Evolutionary conservation across 768 basidiomycete species (phyloP).

Genomic region (Mrakia gelida): DNA sequence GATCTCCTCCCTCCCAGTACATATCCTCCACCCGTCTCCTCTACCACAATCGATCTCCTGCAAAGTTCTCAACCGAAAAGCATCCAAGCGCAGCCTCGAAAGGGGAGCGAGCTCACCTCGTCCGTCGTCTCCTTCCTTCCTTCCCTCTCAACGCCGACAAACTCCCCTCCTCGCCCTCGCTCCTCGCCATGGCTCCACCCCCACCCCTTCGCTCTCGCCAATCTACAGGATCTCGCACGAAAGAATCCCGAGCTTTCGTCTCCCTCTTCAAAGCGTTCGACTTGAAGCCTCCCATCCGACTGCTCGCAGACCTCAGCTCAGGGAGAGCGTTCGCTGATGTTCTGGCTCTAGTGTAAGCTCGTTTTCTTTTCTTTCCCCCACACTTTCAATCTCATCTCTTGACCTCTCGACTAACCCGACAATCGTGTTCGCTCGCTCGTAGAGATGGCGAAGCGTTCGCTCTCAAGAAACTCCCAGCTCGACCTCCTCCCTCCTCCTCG

Average conservation of each 20-base stretch:
- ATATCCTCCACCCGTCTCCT: too few species aligned
- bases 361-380: conserved; percentile 19
- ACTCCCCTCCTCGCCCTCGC: background rate
- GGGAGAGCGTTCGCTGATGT: conserved; percentile 71
- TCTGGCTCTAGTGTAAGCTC: conserved; percentile 66
- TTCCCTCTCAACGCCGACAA: background rate
- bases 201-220: background rate
- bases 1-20: too few species aligned
- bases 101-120: background rate
- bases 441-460: conserved; percentile 71
- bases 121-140: background rate
- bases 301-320: conserved; percentile 68
- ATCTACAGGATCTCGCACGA: background rate
- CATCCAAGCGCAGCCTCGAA: background rate
- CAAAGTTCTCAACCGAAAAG: too few species aligned
- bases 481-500: conserved; percentile 32
- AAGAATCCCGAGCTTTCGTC: conserved; percentile 20
- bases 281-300: background rate
- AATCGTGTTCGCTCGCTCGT: background rate
- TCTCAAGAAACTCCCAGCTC: conserved; percentile 34
- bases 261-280: background rate
- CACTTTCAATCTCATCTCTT: conserved; percentile 3
- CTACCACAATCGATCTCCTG: background rate
- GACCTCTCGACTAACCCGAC: background rate
- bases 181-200: background rate